These are phyloP conservation scores for Artemisia tridentata DNA, from an alignment of 129 eudicot species.

Conservation along the genomic window DNA sequence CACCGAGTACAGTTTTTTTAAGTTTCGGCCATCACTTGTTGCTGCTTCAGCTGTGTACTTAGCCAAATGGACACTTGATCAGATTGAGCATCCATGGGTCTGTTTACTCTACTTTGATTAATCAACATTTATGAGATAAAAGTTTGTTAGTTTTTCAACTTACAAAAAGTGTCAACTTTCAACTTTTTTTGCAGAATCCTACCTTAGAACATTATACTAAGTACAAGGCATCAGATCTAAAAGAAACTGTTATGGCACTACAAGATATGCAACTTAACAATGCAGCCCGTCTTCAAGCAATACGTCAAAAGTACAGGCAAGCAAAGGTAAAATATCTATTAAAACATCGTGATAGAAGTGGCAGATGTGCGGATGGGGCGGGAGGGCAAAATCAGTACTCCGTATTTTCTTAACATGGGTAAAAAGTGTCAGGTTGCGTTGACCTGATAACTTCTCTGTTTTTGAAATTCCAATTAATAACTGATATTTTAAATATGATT, in stretches of 20 bases:
- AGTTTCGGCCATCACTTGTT: conserved; percentile 71
- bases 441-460: neutral
- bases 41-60: conserved; percentile 96
- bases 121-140: conserved; percentile 21
- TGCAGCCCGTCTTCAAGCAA: conserved; percentile 49
- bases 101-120: conserved; percentile 23
- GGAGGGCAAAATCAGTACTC: neutral
- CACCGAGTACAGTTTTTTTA: conserved; percentile 67
- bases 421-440: neutral
- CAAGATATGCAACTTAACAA: conserved; percentile 73
- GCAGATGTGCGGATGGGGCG: neutral
- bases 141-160: neutral
- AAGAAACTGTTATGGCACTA: conserved; percentile 54
- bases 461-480: neutral
- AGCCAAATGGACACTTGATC: conserved; percentile 96
- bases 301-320: conserved; percentile 78
- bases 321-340: conserved; percentile 46
- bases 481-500: neutral
- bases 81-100: conserved; percentile 85
- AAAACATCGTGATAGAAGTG: neutral
- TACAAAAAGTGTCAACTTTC: neutral
- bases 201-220: conserved; percentile 77
- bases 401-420: neutral
- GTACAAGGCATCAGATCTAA: conserved; percentile 59
- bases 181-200: conserved; percentile 57